Evolutionary conservation across 495 filamentous ascomycete genomes (phyloP).

Genomic region (Talaromyces adpressus): DNA sequence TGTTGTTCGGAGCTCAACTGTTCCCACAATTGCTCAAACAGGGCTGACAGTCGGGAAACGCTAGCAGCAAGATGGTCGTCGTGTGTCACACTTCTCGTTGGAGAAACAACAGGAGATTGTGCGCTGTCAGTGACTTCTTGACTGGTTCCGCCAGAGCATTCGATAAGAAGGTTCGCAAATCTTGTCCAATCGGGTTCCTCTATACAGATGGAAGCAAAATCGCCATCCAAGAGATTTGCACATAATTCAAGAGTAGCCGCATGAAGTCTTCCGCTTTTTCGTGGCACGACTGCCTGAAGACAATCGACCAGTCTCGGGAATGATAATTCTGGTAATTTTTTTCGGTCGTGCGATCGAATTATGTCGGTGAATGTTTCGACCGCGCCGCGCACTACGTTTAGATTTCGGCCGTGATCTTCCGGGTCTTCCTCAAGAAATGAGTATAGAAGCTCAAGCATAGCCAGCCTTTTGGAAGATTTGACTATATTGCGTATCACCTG

Average conservation of each 20-base stretch:
- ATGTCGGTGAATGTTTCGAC: slow-evolving; percentile 61
- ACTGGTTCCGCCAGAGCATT: slow-evolving; percentile 57
- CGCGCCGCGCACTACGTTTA: slow-evolving; percentile 59
- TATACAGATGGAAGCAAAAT: slow-evolving; percentile 25
- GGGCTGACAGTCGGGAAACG: slow-evolving; percentile 30
- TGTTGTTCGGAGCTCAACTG: slow-evolving; percentile 32
- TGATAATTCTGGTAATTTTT: slow-evolving; percentile 52
- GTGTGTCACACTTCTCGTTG: neutral
- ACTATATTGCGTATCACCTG: slow-evolving; percentile 69
- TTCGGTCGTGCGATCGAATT: slow-evolving; percentile 45
- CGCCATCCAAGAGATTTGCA: slow-evolving; percentile 34
- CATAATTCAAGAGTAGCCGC: slow-evolving; percentile 49
- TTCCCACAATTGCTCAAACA: slow-evolving; percentile 36
- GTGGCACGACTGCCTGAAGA: slow-evolving; percentile 45
- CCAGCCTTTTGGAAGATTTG: slow-evolving; percentile 69
- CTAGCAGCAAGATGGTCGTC: slow-evolving; percentile 26
- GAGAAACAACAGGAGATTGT: neutral
- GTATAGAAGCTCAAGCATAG: slow-evolving; percentile 58
- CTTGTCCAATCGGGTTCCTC: slow-evolving; percentile 24
- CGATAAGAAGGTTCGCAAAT: slow-evolving; percentile 44
- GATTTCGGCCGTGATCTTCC: slow-evolving; percentile 42
- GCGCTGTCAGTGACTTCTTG: slow-evolving; percentile 14
- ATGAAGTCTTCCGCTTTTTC: slow-evolving; percentile 45
- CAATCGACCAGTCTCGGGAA: slow-evolving; percentile 49
- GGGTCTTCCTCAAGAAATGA: slow-evolving; percentile 51